Conservation (phyloP, 2,329 filamentous ascomycete species). For the Scleromitrula shiraiana region DNA sequence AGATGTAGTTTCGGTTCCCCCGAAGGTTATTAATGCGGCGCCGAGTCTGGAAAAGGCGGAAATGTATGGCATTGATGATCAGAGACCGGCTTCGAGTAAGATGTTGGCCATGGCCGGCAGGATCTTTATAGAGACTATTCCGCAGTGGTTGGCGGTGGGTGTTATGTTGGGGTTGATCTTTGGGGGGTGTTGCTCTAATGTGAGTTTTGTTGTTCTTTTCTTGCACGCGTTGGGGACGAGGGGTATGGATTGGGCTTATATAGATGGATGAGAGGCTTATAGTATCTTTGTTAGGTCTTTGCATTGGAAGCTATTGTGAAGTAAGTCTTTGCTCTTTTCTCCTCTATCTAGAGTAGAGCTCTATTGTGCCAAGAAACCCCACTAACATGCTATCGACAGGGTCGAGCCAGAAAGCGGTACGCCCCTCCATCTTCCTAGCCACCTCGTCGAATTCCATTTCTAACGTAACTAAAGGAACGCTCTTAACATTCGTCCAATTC, state of each 20-base stretch:
- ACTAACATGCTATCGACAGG: slow-evolving; percentile 38
- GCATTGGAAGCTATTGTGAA: slow-evolving; percentile 92
- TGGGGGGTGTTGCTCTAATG: slow-evolving; percentile 91
- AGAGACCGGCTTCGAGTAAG: slow-evolving; percentile 41
- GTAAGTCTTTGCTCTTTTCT: slow-evolving; percentile 42
- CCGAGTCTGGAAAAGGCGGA: slow-evolving; percentile 47
- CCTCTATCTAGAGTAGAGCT: too few relatives aligned
- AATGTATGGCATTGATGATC: slow-evolving; percentile 47
- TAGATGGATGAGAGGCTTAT: slow-evolving; percentile 19
- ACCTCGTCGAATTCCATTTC: slow-evolving; percentile 5
- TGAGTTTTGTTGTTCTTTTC: slow-evolving; percentile 40
- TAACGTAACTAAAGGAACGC: slow-evolving; percentile 52
- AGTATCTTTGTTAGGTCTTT: slow-evolving; percentile 59
- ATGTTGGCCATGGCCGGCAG: slow-evolving; percentile 43
- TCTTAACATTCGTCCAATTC: slow-evolving; percentile 86
- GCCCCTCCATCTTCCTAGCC: slow-evolving; percentile 12
- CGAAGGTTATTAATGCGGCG: slow-evolving; percentile 46
- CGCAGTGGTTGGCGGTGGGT: slow-evolving; percentile 53
- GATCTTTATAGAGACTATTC: slow-evolving; percentile 50
- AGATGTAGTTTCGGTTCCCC: slow-evolving; percentile 33
- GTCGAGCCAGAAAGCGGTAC: slow-evolving; percentile 77
- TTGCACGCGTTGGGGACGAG: background rate
- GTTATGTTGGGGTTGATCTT: slow-evolving; percentile 82
- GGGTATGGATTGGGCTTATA: too few relatives aligned
- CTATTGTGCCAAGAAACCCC: background rate